Evolutionary conservation across 768 basidiomycete species (phyloP), one percentile per base, ranked within the genome.

Genomic region (Arthromyces matolae): DNA sequence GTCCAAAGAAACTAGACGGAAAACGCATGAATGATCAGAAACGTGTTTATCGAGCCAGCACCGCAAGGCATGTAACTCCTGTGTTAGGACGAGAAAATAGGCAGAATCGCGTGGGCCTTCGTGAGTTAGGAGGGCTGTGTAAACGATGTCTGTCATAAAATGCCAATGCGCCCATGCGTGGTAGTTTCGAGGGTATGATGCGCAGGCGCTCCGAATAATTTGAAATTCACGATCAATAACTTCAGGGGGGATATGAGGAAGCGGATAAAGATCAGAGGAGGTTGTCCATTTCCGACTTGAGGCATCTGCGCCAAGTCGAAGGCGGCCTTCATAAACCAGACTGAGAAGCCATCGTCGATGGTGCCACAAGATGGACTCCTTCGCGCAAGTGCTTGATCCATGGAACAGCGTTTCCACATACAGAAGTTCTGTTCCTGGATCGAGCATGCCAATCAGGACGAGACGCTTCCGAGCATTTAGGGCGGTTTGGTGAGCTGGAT

Each of bases 401-500:
- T 77, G 69, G 33, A 84, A 63, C 20, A 80, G 70, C 19, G 69
- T 63, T 25, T 68, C 69, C 27, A 72, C 64, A 40, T 75, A 74
- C 19, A 47, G 50, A 22, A 88, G 66, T 52, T 89, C 86, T 27
- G 62, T 50, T n/a, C 60, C 49, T 8, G 71, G 58, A 27, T 72
- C 61, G 14, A 80, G 59, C 5, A 55, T 9, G 2, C 66, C 67
- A 3, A 53, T 49, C n/a, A 57, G 52, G 16, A 85, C 65, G 19
- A 85, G 72, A 14, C 60, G 64, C 58, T 84, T 86, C 28, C 86
- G 70, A 5, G 66, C 53, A 57, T 87, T 85, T 28, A 86, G 64
- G 3, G 84, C 84, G 18, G 84, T 82, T 49, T 81, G 79, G 56
- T 88, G 81, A 0, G 80, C 81, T 25, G 86, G 81, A 62, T 87